Conservation (phyloP, 2,329 filamentous ascomycete genomes). For the Aspergillus ruber region DNA sequence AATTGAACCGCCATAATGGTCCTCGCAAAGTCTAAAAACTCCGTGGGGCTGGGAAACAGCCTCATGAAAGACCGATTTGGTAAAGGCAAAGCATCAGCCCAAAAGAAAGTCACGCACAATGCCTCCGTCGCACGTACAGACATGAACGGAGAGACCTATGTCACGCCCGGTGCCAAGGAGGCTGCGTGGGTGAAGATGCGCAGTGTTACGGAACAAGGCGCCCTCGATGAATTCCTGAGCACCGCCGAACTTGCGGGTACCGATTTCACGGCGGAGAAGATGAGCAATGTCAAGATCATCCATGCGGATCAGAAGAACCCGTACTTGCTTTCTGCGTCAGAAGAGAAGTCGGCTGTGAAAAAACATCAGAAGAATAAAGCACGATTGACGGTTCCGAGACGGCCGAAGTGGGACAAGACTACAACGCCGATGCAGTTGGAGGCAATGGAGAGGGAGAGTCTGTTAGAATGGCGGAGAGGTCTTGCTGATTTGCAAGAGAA, state of each 20-base stretch:
- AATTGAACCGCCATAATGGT: conserved; percentile 49
- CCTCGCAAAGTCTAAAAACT: conserved; percentile 87
- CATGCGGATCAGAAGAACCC: conserved; percentile 95
- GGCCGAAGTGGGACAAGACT: conserved; percentile 78
- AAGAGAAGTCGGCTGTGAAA: conserved; percentile 69
- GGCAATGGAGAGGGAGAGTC: conserved; percentile 66
- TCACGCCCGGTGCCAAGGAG: conserved; percentile 84
- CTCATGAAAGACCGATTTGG: conserved; percentile 99
- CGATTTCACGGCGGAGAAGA: conserved; percentile 97
- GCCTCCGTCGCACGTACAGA: conserved; percentile 64
- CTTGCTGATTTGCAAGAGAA: conserved; percentile 90
- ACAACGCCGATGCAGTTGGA: conserved; percentile 84
- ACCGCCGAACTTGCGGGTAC: conserved; percentile 97
- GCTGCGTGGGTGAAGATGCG: conserved; percentile 99
- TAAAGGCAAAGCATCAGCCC: conserved; percentile 78
- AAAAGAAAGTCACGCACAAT: conserved; percentile 63
- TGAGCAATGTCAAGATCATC: conserved; percentile 98
- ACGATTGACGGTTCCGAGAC: conserved; percentile 77
- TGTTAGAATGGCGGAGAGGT: conserved; percentile 83
- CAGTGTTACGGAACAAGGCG: conserved; percentile 93
- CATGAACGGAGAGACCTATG: conserved; percentile 77
- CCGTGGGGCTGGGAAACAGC: conserved; percentile 89
- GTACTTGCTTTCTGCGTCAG: conserved; percentile 75
- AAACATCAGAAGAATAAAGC: conserved; percentile 78
- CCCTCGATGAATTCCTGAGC: conserved; percentile 90